These are phyloP conservation scores for Funneliformis caledonium DNA, from an alignment of 371 early-diverging fungal genomes.

Conservation along the genomic window DNA sequence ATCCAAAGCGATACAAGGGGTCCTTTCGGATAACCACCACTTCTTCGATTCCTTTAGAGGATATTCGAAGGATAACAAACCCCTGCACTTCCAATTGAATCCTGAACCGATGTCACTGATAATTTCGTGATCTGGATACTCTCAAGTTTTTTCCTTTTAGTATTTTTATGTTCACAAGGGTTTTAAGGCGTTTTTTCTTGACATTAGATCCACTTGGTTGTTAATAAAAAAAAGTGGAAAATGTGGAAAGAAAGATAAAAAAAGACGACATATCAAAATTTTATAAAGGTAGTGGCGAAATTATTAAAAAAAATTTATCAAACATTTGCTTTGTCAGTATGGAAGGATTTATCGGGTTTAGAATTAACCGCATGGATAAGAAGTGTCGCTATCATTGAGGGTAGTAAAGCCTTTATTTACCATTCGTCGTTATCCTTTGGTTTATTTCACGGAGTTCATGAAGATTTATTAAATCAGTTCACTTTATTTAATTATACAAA, in stretches of 20 bases:
- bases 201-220: too few species aligned
- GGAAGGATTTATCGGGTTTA: too few species aligned
- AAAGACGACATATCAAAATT: too few species aligned
- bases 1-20: background rate
- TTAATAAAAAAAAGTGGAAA: too few species aligned
- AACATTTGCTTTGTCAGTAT: too few species aligned
- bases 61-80: background rate
- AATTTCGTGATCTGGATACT: slow-evolving; percentile 19
- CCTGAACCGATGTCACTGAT: slow-evolving; percentile 36
- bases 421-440: slow-evolving; percentile 79
- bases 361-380: background rate
- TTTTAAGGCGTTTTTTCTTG: too few species aligned
- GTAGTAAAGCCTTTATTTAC: slow-evolving; percentile 73
- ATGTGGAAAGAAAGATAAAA: too few species aligned
- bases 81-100: slow-evolving; percentile 26
- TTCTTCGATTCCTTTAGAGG: slow-evolving; percentile 17
- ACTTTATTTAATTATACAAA: slow-evolving; percentile 47
- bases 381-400: slow-evolving; percentile 58
- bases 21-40: slow-evolving; percentile 1
- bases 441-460: slow-evolving; percentile 65
- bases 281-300: too few species aligned
- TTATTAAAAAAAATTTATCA: too few species aligned
- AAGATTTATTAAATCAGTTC: slow-evolving; percentile 47
- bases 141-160: too few species aligned
- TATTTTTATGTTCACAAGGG: too few species aligned